These are phyloP conservation scores for Climacium dendroides DNA, from an alignment of 225 moss, liverwort and hornwort genomes.

Conservation along the genomic window DNA sequence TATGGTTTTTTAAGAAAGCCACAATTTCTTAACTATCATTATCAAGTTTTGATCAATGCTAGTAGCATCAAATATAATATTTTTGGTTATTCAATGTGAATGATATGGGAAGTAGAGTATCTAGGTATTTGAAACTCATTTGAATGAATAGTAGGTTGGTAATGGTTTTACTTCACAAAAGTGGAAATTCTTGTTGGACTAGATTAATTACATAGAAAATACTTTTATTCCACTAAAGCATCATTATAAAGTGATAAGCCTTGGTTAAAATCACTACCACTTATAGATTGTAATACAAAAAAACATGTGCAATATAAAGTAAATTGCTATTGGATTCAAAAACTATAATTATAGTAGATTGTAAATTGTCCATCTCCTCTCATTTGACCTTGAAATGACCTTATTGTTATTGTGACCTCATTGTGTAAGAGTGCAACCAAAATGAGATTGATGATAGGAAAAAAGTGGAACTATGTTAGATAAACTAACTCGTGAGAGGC, in stretches of 20 bases:
- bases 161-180: not conserved
- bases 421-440: not conserved
- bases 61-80: not conserved
- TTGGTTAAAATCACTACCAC: not conserved
- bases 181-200: rapidly evolving
- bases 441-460: not conserved
- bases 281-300: not conserved
- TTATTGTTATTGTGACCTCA: no score
- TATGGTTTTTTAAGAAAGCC: no score
- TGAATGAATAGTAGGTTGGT: not conserved
- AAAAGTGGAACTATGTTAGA: not conserved
- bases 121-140: not conserved
- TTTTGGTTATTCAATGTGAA: not conserved
- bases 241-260: no score
- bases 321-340: not conserved
- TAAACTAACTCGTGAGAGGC: not conserved
- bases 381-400: not conserved
- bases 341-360: not conserved
- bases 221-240: not conserved
- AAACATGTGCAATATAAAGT: not conserved
- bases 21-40: no score
- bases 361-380: not conserved
- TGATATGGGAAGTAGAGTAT: not conserved
- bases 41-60: not conserved
- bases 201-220: not conserved